Conservation (phyloP, 2,329 filamentous ascomycete genomes). For the Cyclaneusma minus region DNA sequence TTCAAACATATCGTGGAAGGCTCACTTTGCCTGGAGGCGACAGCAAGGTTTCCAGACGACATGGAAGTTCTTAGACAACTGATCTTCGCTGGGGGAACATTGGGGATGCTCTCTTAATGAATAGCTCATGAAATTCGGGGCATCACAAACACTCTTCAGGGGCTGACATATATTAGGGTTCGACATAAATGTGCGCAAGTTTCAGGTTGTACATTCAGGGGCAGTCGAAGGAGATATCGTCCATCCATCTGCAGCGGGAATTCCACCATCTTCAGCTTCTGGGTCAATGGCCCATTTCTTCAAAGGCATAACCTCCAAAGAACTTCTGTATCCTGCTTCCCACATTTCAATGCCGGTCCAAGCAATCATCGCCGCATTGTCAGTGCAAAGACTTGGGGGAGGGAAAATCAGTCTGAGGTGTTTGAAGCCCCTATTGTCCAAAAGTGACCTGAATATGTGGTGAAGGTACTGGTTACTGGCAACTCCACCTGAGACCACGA, state of each 20-base stretch:
- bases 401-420: constrained; percentile 54
- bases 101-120: no score
- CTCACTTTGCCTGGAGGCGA: no score
- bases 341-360: constrained; percentile 94
- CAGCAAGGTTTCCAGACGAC: no score
- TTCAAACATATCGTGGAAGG: no score
- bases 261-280: constrained; percentile 42
- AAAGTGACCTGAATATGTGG: constrained; percentile 38
- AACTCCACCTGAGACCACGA: constrained; percentile 83
- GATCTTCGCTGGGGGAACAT: no score
- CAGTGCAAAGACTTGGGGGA: constrained; percentile 67
- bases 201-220: no score
- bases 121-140: no score
- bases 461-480: constrained; percentile 71
- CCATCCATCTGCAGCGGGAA: constrained; percentile 46
- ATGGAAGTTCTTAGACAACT: no score
- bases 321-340: constrained; percentile 54
- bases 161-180: no score
- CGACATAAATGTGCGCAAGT: no score
- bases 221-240: no score
- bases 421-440: constrained; percentile 51
- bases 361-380: constrained; percentile 96
- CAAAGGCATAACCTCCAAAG: constrained; percentile 41
- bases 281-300: constrained; percentile 64
- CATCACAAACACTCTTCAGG: no score